Conservation (phyloP, 1,284 basidiomycete species). For the Sphagnurus paluster region DNA sequence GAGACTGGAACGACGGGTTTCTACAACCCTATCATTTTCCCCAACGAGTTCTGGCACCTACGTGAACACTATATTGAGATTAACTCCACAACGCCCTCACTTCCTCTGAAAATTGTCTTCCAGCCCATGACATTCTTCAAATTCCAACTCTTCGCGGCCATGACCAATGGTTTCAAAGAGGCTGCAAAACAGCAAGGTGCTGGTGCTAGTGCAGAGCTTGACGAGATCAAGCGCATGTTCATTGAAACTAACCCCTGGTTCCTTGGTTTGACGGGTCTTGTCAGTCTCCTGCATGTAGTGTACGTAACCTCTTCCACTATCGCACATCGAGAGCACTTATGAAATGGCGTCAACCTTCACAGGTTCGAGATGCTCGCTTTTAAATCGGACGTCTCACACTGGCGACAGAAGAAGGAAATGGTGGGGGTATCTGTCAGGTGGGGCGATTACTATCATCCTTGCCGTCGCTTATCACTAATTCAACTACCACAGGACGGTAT, state of each 20-base stretch:
- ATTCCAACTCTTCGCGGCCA: conserved; percentile 80
- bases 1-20: conserved; percentile 59
- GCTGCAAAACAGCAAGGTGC: conserved; percentile 73
- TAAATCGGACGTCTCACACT: conserved; percentile 92
- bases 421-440: conserved; percentile 83
- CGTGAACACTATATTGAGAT: conserved; percentile 79
- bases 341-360: conserved; percentile 2
- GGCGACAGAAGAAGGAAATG: conserved; percentile 90
- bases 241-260: conserved; percentile 94
- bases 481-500: conserved; percentile 41
- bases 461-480: conserved; percentile 14
- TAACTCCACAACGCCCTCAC: conserved; percentile 69
- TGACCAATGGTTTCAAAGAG: conserved; percentile 83
- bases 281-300: conserved; percentile 87
- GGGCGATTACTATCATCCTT: conserved; percentile 20
- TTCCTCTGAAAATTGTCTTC: conserved; percentile 83
- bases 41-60: conserved; percentile 95
- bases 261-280: conserved; percentile 77
- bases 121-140: conserved; percentile 85
- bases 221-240: conserved; percentile 93
- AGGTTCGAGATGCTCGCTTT: conserved; percentile 96
- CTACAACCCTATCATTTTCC: conserved; percentile 88
- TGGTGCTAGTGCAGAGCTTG: conserved; percentile 70
- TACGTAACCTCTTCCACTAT: conserved; percentile 39
- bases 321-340: conserved; percentile 8